Base-by-base conservation (phyloP, 2,329 filamentous ascomycete genomes). In the Fusarium algeriense region DNA sequence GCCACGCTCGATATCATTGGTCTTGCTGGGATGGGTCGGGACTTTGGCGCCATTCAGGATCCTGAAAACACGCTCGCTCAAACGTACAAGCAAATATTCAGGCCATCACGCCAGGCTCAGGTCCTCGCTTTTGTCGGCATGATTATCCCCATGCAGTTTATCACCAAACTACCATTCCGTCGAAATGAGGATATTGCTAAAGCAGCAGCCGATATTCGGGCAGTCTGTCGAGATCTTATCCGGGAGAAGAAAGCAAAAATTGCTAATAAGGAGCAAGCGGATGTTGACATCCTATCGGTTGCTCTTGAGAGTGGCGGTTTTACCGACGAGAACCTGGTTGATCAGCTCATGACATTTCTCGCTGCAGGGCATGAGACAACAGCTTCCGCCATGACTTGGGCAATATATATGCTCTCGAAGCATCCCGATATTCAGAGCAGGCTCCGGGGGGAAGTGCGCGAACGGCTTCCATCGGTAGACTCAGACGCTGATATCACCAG, bases 261-360 rank as follows among this genome's bases (percentile, higher is more conserved):
- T 46, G 81, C 79, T 38, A 81, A 83, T 65, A 84, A 86, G 64
- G 83, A 87, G 64, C 80, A 81, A 28, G 81, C 81, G 2, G 89
- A 90, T 48, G 80, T 88, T 11, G 94, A 97, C 79, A 96, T 97
- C 63, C 84, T 97, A 37, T 93, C 91, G 2, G 92, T 95, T 0
- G 94, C 94, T 19, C 84, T 97, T 50, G 88, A 91, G 77, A 93
- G 90, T 41, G 92, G 92, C 49, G 89, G 85, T 9, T 96, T 97
- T 81, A 87, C 83, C 15, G 93, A 96, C 69, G 92, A 94, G 52
- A 90, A 93, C 66, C 87, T 97, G n/a, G 88, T 94, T 38, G 92
- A 96, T 79, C 94, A 97, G 81, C 88, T 96, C 78, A 96, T 97
- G 93, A 97, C 93, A 1, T 96, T 97, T 83, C 87, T 97, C 8